A percentile compares a stretch with the other conserved stretches of the same genome.
phyloP scores from a whole-genome alignment of 345 rosid species.

The Eucalyptus fibrosa region DNA sequence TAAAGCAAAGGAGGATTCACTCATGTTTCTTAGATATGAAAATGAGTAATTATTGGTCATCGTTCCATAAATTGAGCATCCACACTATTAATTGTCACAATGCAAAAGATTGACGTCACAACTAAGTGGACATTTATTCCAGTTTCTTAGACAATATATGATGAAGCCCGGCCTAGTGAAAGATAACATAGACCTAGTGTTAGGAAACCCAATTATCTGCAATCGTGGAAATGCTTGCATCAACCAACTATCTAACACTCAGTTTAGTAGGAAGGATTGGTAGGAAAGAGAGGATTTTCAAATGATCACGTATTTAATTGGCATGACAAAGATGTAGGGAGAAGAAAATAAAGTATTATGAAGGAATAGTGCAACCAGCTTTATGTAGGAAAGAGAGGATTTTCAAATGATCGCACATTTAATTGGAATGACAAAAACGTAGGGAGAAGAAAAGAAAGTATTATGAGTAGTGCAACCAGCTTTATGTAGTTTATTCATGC shows the following conservation, averaged over 20 bases:
- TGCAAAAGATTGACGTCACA: neutral
- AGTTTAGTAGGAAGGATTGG: neutral
- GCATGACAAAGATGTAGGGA: neutral
- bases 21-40: neutral
- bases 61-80: neutral
- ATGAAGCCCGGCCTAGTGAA: neutral
- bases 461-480: neutral
- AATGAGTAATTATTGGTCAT: neutral
- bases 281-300: neutral
- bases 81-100: neutral
- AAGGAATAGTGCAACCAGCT: neutral
- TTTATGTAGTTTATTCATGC: neutral
- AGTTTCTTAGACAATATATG: neutral
- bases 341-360: neutral
- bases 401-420: neutral
- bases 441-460: neutral
- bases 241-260: neutral
- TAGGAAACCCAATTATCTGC: neutral
- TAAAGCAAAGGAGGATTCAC: neutral
- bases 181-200: neutral
- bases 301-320: neutral
- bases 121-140: neutral
- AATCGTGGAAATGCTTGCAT: neutral
- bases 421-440: neutral
- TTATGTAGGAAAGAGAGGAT: neutral